These are phyloP conservation scores for Nematocida sp. DNA, from an alignment of 371 early-diverging fungal species.

Conservation along the genomic window DNA sequence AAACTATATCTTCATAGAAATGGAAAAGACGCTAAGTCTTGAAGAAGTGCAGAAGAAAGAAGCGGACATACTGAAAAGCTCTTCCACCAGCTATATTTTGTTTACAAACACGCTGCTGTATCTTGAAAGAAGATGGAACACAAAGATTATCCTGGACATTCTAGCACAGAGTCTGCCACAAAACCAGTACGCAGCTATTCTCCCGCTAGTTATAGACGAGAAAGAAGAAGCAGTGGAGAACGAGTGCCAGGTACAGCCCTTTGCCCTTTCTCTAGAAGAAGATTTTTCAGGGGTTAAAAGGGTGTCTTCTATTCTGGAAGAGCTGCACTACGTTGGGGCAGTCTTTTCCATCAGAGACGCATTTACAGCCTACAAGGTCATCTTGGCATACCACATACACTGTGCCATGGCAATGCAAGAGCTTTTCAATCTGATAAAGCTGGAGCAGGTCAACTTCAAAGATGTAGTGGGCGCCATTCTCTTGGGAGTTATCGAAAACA, in stretches of 20 bases:
- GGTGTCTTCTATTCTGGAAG: background rate
- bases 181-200: background rate
- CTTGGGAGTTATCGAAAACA: background rate
- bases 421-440: background rate
- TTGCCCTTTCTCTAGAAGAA: constrained; percentile 18
- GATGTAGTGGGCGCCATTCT: constrained; percentile 21
- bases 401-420: background rate
- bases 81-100: constrained; percentile 29
- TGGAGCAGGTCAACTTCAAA: background rate
- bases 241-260: background rate
- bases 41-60: constrained; percentile 16
- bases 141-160: constrained; percentile 6
- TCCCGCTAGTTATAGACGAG: constrained; percentile 16
- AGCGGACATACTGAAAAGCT: constrained; percentile 14
- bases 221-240: constrained; percentile 27
- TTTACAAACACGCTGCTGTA: constrained; percentile 42
- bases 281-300: background rate
- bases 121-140: constrained; percentile 49
- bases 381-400: background rate
- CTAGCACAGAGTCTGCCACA: background rate
- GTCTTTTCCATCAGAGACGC: constrained; percentile 30
- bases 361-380: constrained; percentile 46
- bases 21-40: background rate
- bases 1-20: constrained; percentile 21
- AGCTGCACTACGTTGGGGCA: background rate